Conservation (phyloP, 2,329 filamentous ascomycete genomes). For the Fusarium sp. region DNA sequence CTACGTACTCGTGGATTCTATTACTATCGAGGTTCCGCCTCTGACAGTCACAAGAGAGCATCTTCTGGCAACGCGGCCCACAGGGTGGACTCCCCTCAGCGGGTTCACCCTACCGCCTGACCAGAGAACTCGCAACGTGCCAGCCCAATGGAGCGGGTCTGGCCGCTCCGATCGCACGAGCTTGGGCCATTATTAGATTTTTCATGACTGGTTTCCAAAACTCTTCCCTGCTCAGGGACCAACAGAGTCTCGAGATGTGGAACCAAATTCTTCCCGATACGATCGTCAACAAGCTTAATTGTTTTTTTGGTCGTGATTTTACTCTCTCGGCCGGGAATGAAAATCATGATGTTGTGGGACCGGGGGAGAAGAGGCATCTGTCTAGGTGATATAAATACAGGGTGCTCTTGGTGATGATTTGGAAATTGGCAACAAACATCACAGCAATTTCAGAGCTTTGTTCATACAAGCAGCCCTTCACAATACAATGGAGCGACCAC, state of each 20-base stretch:
- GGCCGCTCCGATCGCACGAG: constrained; percentile 27
- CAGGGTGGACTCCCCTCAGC: background rate
- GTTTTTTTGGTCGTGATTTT: constrained; percentile 1
- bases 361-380: background rate
- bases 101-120: constrained; percentile 1
- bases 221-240: constrained; percentile 14
- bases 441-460: background rate
- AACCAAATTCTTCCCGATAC: constrained; percentile 2
- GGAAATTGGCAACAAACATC: background rate
- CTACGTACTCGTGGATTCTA: constrained; percentile 20
- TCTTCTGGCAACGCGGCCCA: constrained; percentile 8
- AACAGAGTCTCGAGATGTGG: constrained; percentile 11
- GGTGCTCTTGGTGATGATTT: background rate
- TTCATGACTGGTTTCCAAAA: background rate
- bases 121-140: constrained; percentile 5
- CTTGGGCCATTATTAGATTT: constrained; percentile 28
- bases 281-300: background rate
- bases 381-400: constrained; percentile 1
- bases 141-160: constrained; percentile 19
- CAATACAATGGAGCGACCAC: constrained; percentile 1
- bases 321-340: background rate
- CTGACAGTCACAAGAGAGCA: constrained; percentile 7
- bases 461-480: background rate
- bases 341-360: constrained; percentile 7
- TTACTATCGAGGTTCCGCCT: constrained; percentile 15